Percentiles rank a stretch among this genome's conserved stretches.
Evolutionary conservation across 306 rosid species (phyloP).

Genomic region (Acacia melanoxylon): DNA sequence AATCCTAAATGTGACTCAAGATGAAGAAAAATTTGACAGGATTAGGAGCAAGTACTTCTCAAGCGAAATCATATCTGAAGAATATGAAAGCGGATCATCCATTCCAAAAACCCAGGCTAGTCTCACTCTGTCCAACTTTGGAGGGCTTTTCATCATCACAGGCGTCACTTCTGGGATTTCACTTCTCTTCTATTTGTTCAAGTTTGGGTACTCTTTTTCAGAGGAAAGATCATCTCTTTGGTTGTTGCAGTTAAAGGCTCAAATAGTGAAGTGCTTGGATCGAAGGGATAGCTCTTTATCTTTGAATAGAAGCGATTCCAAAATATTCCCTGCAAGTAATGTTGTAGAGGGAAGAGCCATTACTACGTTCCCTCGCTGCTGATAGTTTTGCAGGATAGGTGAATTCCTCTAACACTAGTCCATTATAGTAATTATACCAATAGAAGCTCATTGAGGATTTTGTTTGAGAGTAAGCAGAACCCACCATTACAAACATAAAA

Average conservation of each 20-base stretch:
- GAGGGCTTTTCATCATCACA: conserved; percentile 49
- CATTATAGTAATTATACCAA: conserved; percentile 19
- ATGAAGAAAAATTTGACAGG: conserved; percentile 16
- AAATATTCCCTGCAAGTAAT: not conserved
- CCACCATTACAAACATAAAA: conserved; percentile 8
- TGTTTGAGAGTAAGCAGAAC: conserved; percentile 9
- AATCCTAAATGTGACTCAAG: conserved; percentile 45
- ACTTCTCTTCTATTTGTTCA: conserved; percentile 1
- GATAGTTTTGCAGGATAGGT: conserved; percentile 59
- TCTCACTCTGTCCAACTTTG: conserved; percentile 41
- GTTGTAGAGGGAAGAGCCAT: not conserved
- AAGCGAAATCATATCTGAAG: not conserved
- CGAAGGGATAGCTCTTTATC: conserved; percentile 1
- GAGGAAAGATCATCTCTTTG: not conserved
- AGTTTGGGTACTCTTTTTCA: not conserved
- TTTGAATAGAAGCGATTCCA: not conserved
- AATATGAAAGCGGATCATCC: not conserved
- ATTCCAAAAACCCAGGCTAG: conserved; percentile 9
- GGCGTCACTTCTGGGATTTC: conserved; percentile 25
- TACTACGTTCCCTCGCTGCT: not conserved
- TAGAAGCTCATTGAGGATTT: not conserved
- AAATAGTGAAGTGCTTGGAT: conserved; percentile 27
- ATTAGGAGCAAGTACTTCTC: conserved; percentile 31
- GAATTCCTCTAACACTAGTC: conserved; percentile 58
- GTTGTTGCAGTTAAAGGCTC: not conserved